Evolutionary conservation across 2,329 filamentous ascomycete species (phyloP).

Genomic region (Diaporthe sp.): DNA sequence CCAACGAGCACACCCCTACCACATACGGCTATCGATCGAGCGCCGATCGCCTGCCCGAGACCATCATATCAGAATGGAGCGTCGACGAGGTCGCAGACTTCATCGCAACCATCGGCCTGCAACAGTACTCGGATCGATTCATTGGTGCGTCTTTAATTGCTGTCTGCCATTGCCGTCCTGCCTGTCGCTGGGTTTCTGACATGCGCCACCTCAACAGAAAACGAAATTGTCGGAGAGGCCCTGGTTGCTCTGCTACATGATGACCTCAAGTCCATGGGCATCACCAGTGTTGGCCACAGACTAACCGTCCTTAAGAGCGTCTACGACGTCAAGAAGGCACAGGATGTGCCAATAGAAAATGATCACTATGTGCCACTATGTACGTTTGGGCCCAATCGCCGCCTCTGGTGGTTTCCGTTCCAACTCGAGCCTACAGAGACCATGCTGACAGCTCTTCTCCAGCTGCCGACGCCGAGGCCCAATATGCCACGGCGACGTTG

Average conservation of each 20-base stretch:
- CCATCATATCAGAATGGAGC: constrained; percentile 84
- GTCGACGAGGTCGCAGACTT: constrained; percentile 93
- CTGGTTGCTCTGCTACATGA: constrained; percentile 90
- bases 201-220: constrained; percentile 70
- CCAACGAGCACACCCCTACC: constrained; percentile 82
- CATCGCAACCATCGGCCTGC: constrained; percentile 81
- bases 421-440: constrained; percentile 26
- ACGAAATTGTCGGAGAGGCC: constrained; percentile 93
- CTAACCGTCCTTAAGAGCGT: constrained; percentile 96
- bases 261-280: constrained; percentile 95
- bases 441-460: constrained; percentile 43
- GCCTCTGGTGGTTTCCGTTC: background rate
- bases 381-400: constrained; percentile 64
- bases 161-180: constrained; percentile 13
- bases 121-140: constrained; percentile 87
- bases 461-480: constrained; percentile 91
- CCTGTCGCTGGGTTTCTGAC: constrained; percentile 42
- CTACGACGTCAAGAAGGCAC: constrained; percentile 95
- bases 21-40: constrained; percentile 78
- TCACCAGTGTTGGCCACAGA: constrained; percentile 92
- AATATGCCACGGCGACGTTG: constrained; percentile 89
- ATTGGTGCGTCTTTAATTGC: constrained; percentile 73
- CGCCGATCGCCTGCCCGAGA: constrained; percentile 78
- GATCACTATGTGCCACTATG: constrained; percentile 95
- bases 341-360: constrained; percentile 90